These are phyloP conservation scores for Ceratocystis harringtonii DNA, from an alignment of 2,329 filamentous ascomycete species.

Conservation along the genomic window DNA sequence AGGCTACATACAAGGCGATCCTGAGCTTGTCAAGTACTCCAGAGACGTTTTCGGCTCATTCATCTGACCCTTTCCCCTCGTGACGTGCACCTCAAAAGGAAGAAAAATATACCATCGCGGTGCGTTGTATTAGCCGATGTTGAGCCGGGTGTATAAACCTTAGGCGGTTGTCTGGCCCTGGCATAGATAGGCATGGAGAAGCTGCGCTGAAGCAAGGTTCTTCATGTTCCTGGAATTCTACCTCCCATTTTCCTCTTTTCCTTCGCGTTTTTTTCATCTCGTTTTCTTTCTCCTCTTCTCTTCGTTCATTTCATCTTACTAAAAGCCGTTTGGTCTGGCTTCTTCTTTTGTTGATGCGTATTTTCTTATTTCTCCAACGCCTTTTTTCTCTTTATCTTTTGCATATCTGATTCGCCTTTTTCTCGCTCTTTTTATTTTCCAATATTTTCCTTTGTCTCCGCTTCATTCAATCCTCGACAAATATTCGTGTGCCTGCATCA, in stretches of 20 bases:
- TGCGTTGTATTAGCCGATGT: not conserved
- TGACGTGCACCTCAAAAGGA: not conserved
- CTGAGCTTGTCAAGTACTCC: too few species aligned
- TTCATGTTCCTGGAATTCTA: not conserved
- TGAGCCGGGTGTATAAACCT: not conserved
- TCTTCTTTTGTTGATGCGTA: not conserved
- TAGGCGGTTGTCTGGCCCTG: not conserved
- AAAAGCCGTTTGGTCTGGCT: too few species aligned
- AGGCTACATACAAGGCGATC: too few species aligned
- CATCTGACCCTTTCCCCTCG: not conserved
- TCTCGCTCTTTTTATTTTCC: not conserved
- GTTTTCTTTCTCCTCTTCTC: not conserved
- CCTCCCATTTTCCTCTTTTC: not conserved
- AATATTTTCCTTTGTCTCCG: constrained; percentile 6
- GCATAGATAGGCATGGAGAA: not conserved
- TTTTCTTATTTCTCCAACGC: constrained; percentile 1
- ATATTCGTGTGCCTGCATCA: constrained; percentile 1
- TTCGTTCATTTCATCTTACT: not conserved
- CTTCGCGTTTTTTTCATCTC: not conserved
- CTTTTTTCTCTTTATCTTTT: not conserved
- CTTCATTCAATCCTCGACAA: not conserved
- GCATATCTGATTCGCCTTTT: not conserved
- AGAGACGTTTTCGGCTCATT: too few species aligned
- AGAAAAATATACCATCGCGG: not conserved
- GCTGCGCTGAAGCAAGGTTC: not conserved